Evolutionary conservation across 306 rosid genomes (phyloP).

Genomic region (Canavalia ensiformis): DNA sequence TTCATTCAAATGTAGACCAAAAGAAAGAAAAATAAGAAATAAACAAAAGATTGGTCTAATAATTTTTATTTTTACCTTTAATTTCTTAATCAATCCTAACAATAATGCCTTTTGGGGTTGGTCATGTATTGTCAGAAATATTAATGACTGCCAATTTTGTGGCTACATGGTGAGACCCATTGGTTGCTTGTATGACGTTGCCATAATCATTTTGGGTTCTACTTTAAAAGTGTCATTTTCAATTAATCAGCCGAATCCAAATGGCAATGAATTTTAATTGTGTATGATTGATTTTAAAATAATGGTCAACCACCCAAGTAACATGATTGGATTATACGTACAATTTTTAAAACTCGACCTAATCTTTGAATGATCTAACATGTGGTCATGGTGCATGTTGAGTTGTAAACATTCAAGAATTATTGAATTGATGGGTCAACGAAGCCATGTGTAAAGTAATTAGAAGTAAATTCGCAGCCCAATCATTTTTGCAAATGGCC

Average conservation of each 20-base stretch:
- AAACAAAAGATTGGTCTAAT: not conserved
- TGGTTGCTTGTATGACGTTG: not conserved
- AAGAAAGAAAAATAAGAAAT: not conserved
- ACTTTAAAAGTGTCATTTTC: not conserved
- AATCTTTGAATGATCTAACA: not conserved
- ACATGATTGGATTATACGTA: not conserved
- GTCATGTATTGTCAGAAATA: not conserved
- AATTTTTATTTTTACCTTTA: no score
- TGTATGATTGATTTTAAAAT: not conserved
- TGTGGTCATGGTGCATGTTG: not conserved
- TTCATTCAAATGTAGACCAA: not conserved
- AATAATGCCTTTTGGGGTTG: not conserved
- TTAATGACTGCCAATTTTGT: not conserved
- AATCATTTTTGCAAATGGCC: not conserved
- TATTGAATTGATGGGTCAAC: not conserved
- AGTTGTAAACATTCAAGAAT: not conserved
- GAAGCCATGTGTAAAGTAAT: not conserved
- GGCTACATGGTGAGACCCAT: not conserved
- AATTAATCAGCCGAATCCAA: not conserved
- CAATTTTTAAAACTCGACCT: not conserved
- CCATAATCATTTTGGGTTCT: slow-evolving; percentile 11
- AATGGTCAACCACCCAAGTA: not conserved
- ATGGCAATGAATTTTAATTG: not conserved
- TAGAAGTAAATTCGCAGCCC: no score
- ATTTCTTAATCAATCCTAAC: no score